These are phyloP conservation scores for Fusarium sp. DNA, from an alignment of 2,329 filamentous ascomycete species.

Conservation along the genomic window DNA sequence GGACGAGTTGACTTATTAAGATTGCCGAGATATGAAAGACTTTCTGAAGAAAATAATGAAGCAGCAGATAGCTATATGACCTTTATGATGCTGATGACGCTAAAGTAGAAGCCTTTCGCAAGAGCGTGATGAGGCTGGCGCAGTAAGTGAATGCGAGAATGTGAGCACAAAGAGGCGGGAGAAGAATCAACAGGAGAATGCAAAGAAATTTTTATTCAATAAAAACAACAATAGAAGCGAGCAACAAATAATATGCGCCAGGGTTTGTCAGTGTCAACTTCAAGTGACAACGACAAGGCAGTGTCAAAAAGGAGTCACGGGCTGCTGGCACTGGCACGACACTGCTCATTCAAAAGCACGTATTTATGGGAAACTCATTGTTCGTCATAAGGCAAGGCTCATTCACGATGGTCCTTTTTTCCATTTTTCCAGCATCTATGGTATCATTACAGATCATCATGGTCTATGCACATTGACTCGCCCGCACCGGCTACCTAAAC, in stretches of 20 bases:
- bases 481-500: conserved; percentile 32
- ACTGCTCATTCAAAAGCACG: background rate
- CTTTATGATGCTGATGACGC: background rate
- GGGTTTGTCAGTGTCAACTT: background rate
- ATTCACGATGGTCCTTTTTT: conserved; percentile 43
- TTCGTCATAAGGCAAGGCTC: conserved; percentile 34
- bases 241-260: background rate
- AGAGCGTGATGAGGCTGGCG: background rate
- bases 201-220: background rate
- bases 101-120: background rate
- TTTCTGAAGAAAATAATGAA: background rate
- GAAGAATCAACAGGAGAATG: background rate
- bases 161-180: background rate
- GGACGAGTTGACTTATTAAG: background rate
- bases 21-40: background rate
- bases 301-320: background rate
- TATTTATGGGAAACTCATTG: background rate
- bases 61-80: background rate
- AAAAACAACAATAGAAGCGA: background rate
- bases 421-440: conserved; percentile 47
- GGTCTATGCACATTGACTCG: conserved; percentile 43
- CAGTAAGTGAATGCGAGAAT: background rate
- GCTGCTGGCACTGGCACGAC: conserved; percentile 16
- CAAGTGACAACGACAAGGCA: background rate
- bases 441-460: conserved; percentile 53